phyloP scores from a whole-genome alignment of 768 basidiomycete genomes.

The Mycena rebaudengoi region DNA sequence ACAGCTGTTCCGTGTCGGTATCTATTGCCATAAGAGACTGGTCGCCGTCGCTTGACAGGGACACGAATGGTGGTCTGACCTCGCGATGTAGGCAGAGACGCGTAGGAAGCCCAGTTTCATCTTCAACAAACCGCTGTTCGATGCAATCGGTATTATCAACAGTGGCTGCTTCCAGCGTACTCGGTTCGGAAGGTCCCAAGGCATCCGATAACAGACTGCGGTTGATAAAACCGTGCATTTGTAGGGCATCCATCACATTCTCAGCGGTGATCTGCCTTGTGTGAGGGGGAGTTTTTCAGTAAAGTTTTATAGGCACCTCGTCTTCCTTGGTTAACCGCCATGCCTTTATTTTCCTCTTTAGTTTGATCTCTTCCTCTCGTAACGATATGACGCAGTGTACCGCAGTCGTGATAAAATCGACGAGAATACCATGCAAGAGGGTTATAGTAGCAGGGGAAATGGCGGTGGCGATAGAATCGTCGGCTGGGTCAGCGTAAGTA shows the following conservation, averaged over 20 bases:
- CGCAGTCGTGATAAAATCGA: slow-evolving; percentile 60
- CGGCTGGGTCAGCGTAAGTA: slow-evolving; percentile 36
- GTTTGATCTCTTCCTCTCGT: slow-evolving; percentile 64
- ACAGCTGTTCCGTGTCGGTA: slow-evolving; percentile 46
- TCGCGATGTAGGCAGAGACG: slow-evolving; percentile 35
- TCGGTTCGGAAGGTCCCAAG: neutral
- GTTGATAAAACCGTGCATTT: slow-evolving; percentile 2
- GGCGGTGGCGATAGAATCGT: slow-evolving; percentile 35
- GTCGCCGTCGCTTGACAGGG: slow-evolving; percentile 18
- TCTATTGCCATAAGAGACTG: slow-evolving; percentile 31
- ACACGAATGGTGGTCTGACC: slow-evolving; percentile 32
- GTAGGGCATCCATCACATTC: slow-evolving; percentile 29
- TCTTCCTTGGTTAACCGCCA: slow-evolving; percentile 60
- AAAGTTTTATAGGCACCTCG: slow-evolving; percentile 44
- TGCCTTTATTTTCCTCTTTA: slow-evolving; percentile 67
- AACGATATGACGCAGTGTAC: slow-evolving; percentile 60
- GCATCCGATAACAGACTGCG: neutral
- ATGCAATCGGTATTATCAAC: slow-evolving; percentile 16
- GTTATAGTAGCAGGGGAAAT: slow-evolving; percentile 61
- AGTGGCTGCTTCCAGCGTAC: neutral
- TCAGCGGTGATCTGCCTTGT: neutral
- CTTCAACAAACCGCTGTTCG: slow-evolving; percentile 10
- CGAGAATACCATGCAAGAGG: slow-evolving; percentile 53
- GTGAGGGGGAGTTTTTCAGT: neutral
- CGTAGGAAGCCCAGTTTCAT: slow-evolving; percentile 11